These are phyloP conservation scores for Neopestalotiopsis clavispora DNA, from an alignment of 2,329 filamentous ascomycete genomes.

Conservation along the genomic window DNA sequence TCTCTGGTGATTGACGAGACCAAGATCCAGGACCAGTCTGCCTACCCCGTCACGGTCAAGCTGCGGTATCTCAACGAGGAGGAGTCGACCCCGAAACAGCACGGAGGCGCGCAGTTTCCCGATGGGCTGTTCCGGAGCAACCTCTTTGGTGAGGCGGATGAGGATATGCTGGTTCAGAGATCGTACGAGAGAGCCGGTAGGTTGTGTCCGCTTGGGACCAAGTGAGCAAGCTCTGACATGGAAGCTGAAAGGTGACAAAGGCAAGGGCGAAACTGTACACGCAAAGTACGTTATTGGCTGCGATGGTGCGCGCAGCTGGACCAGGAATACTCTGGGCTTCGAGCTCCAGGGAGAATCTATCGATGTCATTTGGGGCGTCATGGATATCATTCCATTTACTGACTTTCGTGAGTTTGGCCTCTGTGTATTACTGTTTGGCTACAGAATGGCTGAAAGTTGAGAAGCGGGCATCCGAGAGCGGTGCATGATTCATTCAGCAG, in stretches of 20 bases:
- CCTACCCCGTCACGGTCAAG: slow-evolving; percentile 66
- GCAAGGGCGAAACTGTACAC: slow-evolving; percentile 35
- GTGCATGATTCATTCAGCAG: slow-evolving; percentile 56
- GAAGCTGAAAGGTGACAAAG: slow-evolving; percentile 8
- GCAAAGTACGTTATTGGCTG: slow-evolving; percentile 36
- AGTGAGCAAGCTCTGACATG: not conserved
- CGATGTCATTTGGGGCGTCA: slow-evolving; percentile 51
- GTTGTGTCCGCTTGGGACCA: not conserved
- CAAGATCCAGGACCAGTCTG: slow-evolving; percentile 50
- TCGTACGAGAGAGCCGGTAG: slow-evolving; percentile 24
- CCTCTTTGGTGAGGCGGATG: slow-evolving; percentile 57
- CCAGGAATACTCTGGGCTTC: slow-evolving; percentile 36
- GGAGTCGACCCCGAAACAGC: slow-evolving; percentile 55
- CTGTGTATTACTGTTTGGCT: not conserved
- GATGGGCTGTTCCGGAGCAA: slow-evolving; percentile 67
- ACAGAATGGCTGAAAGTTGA: slow-evolving; percentile 9
- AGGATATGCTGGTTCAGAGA: slow-evolving; percentile 50
- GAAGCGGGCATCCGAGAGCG: slow-evolving; percentile 55
- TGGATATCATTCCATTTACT: slow-evolving; percentile 38
- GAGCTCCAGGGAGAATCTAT: slow-evolving; percentile 56
- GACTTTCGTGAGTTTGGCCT: slow-evolving; percentile 48
- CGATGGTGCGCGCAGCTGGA: slow-evolving; percentile 32
- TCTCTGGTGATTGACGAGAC: slow-evolving; percentile 58
- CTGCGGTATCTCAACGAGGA: slow-evolving; percentile 62
- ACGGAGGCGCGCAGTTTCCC: slow-evolving; percentile 40